Percentiles rank a stretch among this genome's conserved stretches.
Evolutionary conservation across 768 basidiomycete species (phyloP).

Genomic region (Leccinum fibrillosum): DNA sequence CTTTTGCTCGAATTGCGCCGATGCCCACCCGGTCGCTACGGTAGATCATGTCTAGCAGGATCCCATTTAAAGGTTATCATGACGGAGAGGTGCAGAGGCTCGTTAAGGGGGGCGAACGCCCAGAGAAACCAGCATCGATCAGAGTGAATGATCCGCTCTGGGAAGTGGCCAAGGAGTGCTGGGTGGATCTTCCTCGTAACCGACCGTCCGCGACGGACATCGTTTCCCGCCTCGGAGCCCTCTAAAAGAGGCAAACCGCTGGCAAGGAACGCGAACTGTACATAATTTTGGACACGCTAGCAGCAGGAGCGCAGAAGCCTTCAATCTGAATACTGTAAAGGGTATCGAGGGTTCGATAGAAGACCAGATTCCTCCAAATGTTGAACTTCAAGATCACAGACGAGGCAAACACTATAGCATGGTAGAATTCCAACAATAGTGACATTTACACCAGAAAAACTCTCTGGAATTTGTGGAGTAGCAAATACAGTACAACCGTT

Average conservation of each 20-base stretch:
- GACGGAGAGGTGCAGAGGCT: not conserved
- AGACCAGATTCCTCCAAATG: too few relatives aligned
- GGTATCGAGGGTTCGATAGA: too few relatives aligned
- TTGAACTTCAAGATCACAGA: too few relatives aligned
- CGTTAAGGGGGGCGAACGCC: not conserved
- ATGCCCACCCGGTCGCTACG: not conserved
- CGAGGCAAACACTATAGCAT: too few relatives aligned
- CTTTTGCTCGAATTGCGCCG: not conserved
- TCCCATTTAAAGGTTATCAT: constrained; percentile 8
- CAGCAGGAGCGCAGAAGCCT: too few relatives aligned
- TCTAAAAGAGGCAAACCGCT: too few relatives aligned
- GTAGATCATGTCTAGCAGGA: constrained; percentile 18
- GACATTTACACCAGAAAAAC: not conserved
- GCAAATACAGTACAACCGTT: not conserved
- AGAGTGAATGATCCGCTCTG: constrained; percentile 12
- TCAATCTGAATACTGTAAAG: too few relatives aligned
- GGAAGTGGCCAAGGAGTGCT: constrained; percentile 7
- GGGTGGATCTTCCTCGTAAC: constrained; percentile 1
- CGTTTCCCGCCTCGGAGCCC: not conserved
- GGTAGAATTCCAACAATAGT: not conserved
- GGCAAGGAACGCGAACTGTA: not conserved
- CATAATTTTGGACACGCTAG: too few relatives aligned
- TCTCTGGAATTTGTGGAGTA: not conserved
- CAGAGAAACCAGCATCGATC: constrained; percentile 7
- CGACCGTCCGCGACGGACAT: constrained; percentile 15